Base-by-base conservation (phyloP, 2,329 filamentous ascomycete species). In the Intubia oerlemansii region DNA sequence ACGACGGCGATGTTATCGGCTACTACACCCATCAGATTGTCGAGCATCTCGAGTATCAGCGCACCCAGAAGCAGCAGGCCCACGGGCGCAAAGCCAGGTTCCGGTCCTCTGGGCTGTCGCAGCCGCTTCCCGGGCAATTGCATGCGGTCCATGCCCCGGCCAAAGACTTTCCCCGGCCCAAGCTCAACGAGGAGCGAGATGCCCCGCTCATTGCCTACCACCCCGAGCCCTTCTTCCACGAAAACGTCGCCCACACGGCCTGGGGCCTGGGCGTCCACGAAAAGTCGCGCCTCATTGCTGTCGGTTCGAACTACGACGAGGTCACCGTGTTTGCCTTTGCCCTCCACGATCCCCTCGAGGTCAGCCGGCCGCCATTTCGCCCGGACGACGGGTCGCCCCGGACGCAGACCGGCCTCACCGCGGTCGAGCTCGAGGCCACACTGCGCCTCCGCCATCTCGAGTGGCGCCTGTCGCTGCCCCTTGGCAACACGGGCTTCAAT, bases 231-330 rank as follows among this genome's bases (percentile, higher is more conserved):
- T 78, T 91, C 42, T 78, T 92, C 32, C 66, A 69, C 33, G 65
- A 76, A 21, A 82, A 77, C 43, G 81, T 92, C 3, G 66, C 66
- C 2, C 53, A 51, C 15, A 85, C 79, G 34, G 85, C 84, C 3
- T 98, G 88, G 88, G 88, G 85, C 0, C 50, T 92, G 27, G 75
- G 81, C 7, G 62, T 92, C 9, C 85, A 95, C 46, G 62, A 67
- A 35, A 55, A 71, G 36, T 80, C 79, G n/a, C 69, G 84, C 0
- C 55, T 93, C 35, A 75, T 98, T 36, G 88, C 85, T 1, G 73
- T 90, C 22, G 79, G 77, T 40, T 71, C 78, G 1, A 98, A 98
- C 44, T 64, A 60, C 4, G 43, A 44, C 29, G 59, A 63, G 36
- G 48, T 63, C 6, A 59, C 53, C 1, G 55, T 69, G 1, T 68